A percentile compares a stretch with the other conserved stretches of the same genome.
These are phyloP conservation scores for Aureobasidium sp. DNA, from an alignment of 2,329 filamentous ascomycete genomes.

Conservation along the genomic window DNA sequence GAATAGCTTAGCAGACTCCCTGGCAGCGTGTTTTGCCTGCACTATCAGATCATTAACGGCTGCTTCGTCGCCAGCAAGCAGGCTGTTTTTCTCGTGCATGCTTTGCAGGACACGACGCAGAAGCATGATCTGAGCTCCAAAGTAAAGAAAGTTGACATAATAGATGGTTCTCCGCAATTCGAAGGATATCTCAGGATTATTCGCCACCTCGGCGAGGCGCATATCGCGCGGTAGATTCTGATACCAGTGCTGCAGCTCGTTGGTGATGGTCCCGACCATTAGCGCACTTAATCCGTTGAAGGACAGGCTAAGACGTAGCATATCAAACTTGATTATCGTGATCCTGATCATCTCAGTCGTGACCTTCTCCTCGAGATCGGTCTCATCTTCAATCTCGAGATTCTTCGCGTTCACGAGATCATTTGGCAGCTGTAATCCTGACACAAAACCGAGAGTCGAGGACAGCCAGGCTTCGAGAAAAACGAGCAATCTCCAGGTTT, in stretches of 20 bases:
- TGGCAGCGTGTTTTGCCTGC: neutral
- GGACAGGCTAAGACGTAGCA: constrained; percentile 3
- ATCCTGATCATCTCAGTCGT: constrained; percentile 15
- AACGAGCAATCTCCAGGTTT: constrained; percentile 7
- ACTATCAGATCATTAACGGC: neutral
- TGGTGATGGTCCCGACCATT: neutral
- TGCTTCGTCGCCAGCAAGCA: neutral
- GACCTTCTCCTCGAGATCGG: constrained; percentile 1
- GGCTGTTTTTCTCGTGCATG: neutral
- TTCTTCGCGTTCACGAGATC: neutral
- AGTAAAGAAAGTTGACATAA: constrained; percentile 10
- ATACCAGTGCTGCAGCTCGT: constrained; percentile 2
- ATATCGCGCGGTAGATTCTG: constrained; percentile 1
- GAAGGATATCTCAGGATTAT: neutral
- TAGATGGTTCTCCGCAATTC: constrained; percentile 13
- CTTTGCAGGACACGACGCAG: constrained; percentile 6
- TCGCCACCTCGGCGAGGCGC: neutral
- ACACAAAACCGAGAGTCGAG: constrained; percentile 11
- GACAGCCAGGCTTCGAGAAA: constrained; percentile 13
- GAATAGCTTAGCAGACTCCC: constrained; percentile 9
- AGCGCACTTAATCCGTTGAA: constrained; percentile 1
- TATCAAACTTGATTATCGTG: constrained; percentile 6
- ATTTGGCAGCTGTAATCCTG: neutral
- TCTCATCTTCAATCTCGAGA: neutral
- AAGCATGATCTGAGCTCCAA: constrained; percentile 12